Evolutionary conservation across 768 basidiomycete genomes (phyloP), one percentile per base, ranked within the genome.

Genomic region (Naganishia vaughanmartiniae): DNA sequence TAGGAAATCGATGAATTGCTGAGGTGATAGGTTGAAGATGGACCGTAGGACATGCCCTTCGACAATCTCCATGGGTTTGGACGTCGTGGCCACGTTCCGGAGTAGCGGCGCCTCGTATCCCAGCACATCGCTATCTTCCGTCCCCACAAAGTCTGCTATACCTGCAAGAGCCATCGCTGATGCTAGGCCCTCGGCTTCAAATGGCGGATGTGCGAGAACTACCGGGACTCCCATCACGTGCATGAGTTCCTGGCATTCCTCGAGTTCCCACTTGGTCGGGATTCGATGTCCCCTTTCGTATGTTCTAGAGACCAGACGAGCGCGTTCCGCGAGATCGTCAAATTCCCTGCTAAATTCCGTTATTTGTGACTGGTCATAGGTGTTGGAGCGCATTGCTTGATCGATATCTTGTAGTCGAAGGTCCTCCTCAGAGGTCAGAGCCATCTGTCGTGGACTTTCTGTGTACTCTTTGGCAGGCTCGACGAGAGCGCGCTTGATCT

Each of bases 101-200:
- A 96, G 76, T 55, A 96, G 83, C 0, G 92, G 91, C 0, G 88
- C 92, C 74, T 72, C 75, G 36, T 76, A 78, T 2, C 76, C 76
- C 19, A 81, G 31, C 10, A 79, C 77, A 67, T 78, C 74, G 39
- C 57, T 75, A 79, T 96, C 93, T 82, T 96, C 93, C 73, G 90
- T 94, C 4, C 87, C 90, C 24, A 95, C 93, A 76, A 87, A 93
- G 81, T 96, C 92, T 0, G 91, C 93, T 54, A 84, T 76, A 2
- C 93, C 93, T 33, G 86, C 83, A 19, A 87, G 75, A 14, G 91
- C 92, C 46, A 95, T 83, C 10, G 89, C 85, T 6, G 90, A 86
- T 0, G 92, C 93, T 39, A 95, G 81, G 0, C 90, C 92, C 80
- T 96, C 93, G 0, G 89, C 93, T 78, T 96, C 93, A 69, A 85